These are phyloP conservation scores for Senna siamea DNA, from an alignment of 306 rosid genomes.

Conservation along the genomic window DNA sequence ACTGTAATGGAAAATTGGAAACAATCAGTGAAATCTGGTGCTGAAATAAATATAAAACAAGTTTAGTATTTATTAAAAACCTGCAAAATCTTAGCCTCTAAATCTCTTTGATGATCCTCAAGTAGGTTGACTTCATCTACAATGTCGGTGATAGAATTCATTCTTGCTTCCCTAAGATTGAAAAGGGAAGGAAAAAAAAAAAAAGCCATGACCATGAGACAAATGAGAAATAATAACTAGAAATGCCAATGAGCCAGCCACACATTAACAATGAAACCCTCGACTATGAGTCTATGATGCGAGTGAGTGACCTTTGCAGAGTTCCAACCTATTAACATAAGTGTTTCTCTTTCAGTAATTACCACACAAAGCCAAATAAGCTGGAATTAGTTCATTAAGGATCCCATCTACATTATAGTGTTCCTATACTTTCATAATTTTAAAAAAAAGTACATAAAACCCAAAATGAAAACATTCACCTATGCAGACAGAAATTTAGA, in stretches of 20 bases:
- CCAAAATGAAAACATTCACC: conserved; percentile 43
- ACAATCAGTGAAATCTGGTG: conserved; percentile 7
- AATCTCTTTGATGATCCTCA: conserved; percentile 52
- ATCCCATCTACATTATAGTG: background rate
- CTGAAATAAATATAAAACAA: background rate
- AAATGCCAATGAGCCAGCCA: background rate
- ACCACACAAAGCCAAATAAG: background rate
- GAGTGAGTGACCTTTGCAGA: background rate
- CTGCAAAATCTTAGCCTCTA: conserved; percentile 61
- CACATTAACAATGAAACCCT: background rate
- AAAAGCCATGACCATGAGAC: background rate
- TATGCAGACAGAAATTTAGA: conserved; percentile 68
- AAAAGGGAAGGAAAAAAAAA: background rate
- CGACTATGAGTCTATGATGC: background rate
- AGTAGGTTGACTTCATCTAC: conserved; percentile 59
- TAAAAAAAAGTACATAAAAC: background rate
- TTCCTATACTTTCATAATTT: background rate
- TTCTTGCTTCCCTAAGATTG: conserved; percentile 56
- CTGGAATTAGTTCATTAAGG: background rate
- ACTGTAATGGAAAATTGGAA: conserved; percentile 49
- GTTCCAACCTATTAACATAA: background rate
- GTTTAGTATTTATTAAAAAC: conserved; percentile 40
- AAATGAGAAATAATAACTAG: background rate
- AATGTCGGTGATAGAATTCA: conserved; percentile 51
- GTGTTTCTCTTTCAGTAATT: background rate